Conservation (phyloP, 2,329 filamentous ascomycete genomes). For the Aspergillus uvarum region DNA sequence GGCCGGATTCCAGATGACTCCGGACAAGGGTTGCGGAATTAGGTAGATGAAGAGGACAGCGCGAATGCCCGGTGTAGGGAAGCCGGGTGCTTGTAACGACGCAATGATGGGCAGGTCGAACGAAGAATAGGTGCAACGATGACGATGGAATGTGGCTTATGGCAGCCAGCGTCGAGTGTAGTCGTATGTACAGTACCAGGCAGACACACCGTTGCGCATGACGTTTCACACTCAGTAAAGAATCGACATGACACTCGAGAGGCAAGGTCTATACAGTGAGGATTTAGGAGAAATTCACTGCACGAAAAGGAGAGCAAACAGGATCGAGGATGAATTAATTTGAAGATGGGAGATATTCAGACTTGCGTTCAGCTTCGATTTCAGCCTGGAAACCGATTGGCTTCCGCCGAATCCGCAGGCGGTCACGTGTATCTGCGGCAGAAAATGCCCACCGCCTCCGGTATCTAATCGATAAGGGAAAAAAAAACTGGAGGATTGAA, state of each 20-base stretch:
- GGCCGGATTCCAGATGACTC: constrained; percentile 26
- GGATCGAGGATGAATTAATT: neutral
- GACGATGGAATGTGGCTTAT: constrained; percentile 8
- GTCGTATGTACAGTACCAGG: constrained; percentile 9
- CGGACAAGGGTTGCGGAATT: constrained; percentile 25
- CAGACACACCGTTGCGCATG: constrained; percentile 20
- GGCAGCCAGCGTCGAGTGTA: constrained; percentile 5
- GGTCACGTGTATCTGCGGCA: constrained; percentile 15
- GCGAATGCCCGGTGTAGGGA: constrained; percentile 24
- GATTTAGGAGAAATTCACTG: neutral
- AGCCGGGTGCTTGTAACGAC: constrained; percentile 23
- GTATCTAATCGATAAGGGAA: constrained; percentile 33
- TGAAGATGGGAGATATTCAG: neutral
- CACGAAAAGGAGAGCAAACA: neutral
- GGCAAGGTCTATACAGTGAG: neutral
- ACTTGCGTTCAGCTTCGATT: constrained; percentile 2
- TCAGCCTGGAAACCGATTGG: constrained; percentile 1
- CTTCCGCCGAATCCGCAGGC: constrained; percentile 17
- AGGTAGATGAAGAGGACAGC: constrained; percentile 21
- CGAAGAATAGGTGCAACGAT: constrained; percentile 1
- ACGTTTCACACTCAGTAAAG: constrained; percentile 12
- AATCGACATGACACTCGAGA: constrained; percentile 6
- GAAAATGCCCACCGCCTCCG: constrained; percentile 26
- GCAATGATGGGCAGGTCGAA: constrained; percentile 37
- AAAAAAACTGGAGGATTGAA: constrained; percentile 1